Evolutionary conservation across 768 basidiomycete genomes (phyloP), one percentile per base, ranked within the genome.

Genomic region (Crepidotus variabilis): DNA sequence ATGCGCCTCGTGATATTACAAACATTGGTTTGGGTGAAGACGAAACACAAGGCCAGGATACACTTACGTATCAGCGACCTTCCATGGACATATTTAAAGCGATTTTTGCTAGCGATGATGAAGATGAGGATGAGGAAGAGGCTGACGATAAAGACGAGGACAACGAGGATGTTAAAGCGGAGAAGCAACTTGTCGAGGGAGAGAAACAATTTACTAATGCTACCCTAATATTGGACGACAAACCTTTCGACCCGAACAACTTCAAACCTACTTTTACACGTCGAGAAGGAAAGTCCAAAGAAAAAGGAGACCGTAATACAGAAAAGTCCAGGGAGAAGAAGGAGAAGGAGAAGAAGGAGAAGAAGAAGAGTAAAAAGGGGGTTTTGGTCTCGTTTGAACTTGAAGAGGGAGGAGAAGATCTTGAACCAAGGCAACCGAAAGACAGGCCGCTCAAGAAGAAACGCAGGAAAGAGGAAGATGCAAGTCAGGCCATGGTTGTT

Each of bases 81-180:
- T 75, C 86, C 6, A 91, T 94, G 81, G 90, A 94, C 65, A 85
- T 98, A 46, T 99, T 98, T 79, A 97, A 96, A 68, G 94, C 96
- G 2, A 98, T 99, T 58, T 99, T 99, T 68, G 95, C 94, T 10
- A 94, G 91, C 71, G 92, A 93, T 58, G 92, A 93, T 47, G 94
- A 96, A 64, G 90, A 92, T 34, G 87, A 85, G 16, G 90, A 86
- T 8, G 86, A 86, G 2, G 92, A 93, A 2, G 79, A 77, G 0
- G 77, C 72, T 20, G 58, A 65, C 21, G 60, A 65, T 7, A 57
- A 62, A 0, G 75, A 73, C 18, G 61, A 63, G 34, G 61, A 68
- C 11, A 63, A 67, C 10, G 66, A 61, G 53, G 63, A 69, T 13
- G 65, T 68, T 24, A 63, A 62, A 23, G 68, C 69, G 24, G 53